Percentiles rank a stretch among this genome's conserved stretches.
These are phyloP conservation scores for Phytophthora pinifolia DNA, from an alignment of 352 stramenopile genomes.

Conservation along the genomic window DNA sequence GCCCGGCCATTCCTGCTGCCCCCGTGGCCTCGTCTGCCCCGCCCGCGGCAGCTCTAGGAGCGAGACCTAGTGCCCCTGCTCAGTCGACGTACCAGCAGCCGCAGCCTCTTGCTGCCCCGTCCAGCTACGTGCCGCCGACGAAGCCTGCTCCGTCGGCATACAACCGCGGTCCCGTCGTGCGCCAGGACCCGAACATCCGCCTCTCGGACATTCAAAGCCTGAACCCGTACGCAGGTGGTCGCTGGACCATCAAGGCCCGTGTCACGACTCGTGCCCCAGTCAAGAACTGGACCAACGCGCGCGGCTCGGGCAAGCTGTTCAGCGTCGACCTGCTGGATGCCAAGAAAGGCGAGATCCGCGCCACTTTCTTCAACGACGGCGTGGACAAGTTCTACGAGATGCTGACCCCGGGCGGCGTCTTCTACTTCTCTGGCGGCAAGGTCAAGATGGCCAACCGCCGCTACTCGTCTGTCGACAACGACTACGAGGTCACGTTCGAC, in stretches of 20 bases:
- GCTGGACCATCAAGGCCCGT: slow-evolving; percentile 97
- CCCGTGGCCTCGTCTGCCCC: slow-evolving; percentile 26
- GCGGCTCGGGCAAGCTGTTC: slow-evolving; percentile 96
- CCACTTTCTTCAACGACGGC: slow-evolving; percentile 99
- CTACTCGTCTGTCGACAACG: slow-evolving; percentile 96
- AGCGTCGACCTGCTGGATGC: slow-evolving; percentile 96
- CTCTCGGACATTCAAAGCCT: slow-evolving; percentile 88
- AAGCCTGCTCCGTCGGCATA: slow-evolving; percentile 41
- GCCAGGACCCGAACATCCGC: slow-evolving; percentile 80
- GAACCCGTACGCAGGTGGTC: slow-evolving; percentile 93
- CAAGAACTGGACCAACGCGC: slow-evolving; percentile 96
- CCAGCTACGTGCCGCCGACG: slow-evolving; percentile 27
- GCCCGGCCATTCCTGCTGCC: slow-evolving; percentile 25
- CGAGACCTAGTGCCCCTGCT: slow-evolving; percentile 23
- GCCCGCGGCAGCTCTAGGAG: slow-evolving; percentile 26
- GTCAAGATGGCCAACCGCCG: slow-evolving; percentile 98
- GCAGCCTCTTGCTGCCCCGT: slow-evolving; percentile 20
- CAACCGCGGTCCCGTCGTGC: slow-evolving; percentile 80
- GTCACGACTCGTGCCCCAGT: slow-evolving; percentile 93
- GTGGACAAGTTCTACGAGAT: slow-evolving; percentile 97
- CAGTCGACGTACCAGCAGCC: slow-evolving; percentile 45
- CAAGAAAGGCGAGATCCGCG: slow-evolving; percentile 95
- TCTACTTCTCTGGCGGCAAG: slow-evolving; percentile 94
- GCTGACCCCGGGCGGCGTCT: slow-evolving; percentile 88
- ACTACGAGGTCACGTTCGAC: slow-evolving; percentile 99